Evolutionary conservation across 1,284 basidiomycete genomes (phyloP).

Genomic region (Cutaneotrichosporon dermatis): DNA sequence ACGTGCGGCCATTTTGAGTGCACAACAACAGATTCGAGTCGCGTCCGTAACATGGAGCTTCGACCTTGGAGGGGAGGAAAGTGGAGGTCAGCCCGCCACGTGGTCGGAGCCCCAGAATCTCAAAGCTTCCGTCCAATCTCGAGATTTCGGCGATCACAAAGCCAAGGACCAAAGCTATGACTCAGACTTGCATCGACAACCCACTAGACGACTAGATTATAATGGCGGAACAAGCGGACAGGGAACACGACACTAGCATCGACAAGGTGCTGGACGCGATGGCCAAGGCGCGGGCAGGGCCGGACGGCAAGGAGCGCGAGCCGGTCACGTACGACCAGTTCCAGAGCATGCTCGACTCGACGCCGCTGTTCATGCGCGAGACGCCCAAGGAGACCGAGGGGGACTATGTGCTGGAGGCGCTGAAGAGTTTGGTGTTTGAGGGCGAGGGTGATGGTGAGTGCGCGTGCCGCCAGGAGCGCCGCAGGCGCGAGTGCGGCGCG

Average conservation of each 20-base stretch:
- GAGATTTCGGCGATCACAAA: too few species aligned
- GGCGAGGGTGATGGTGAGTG: constrained; percentile 86
- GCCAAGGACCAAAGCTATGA: background rate
- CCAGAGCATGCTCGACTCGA: constrained; percentile 37
- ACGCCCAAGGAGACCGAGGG: constrained; percentile 65
- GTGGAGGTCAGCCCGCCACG: background rate
- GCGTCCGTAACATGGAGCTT: too few species aligned
- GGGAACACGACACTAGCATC: constrained; percentile 13
- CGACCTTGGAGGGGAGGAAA: too few species aligned
- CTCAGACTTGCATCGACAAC: background rate
- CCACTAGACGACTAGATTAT: background rate
- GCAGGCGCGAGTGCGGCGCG: background rate
- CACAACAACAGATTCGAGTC: too few species aligned
- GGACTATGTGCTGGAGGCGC: constrained; percentile 68
- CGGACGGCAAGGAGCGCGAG: constrained; percentile 4
- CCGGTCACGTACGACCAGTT: constrained; percentile 34
- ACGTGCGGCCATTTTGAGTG: background rate
- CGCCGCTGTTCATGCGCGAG: constrained; percentile 88
- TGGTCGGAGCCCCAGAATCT: constrained; percentile 4
- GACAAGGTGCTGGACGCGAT: constrained; percentile 25
- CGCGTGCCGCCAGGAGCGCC: too few species aligned
- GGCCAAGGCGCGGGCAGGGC: constrained; percentile 11
- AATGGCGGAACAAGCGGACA: background rate
- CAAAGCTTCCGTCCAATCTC: background rate
- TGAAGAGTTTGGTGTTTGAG: constrained; percentile 81